Evolutionary conservation across 140 eudicot genomes (phyloP).

Genomic region (Ambrosia hybrid): DNA sequence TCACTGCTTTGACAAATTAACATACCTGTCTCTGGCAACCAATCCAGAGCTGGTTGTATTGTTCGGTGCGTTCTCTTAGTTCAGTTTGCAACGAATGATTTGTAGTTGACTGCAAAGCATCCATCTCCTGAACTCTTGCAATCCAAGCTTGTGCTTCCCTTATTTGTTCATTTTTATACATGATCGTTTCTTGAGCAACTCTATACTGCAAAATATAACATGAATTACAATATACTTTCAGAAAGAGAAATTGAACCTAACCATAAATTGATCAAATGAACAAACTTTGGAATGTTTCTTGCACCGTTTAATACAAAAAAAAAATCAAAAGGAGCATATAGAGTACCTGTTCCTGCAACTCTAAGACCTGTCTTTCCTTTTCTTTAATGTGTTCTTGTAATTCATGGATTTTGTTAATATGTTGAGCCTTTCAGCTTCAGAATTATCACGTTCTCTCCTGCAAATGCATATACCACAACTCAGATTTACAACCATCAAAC

Average conservation of each 20-base stretch:
- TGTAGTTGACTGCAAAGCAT: too few species aligned
- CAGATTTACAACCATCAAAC: slow-evolving; percentile 8
- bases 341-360: slow-evolving; percentile 85
- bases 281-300: neutral
- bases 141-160: slow-evolving; percentile 91
- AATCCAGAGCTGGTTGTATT: too few species aligned
- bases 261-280: slow-evolving; percentile 1
- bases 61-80: too few species aligned
- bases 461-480: slow-evolving; percentile 16
- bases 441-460: slow-evolving; percentile 85
- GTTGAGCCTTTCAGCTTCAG: slow-evolving; percentile 83
- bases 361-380: slow-evolving; percentile 69
- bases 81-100: too few species aligned
- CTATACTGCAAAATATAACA: slow-evolving; percentile 57
- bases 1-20: too few species aligned
- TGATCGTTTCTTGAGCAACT: slow-evolving; percentile 31
- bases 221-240: too few species aligned
- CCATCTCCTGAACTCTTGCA: too few species aligned
- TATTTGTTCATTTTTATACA: slow-evolving; percentile 61
- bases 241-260: neutral
- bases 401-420: slow-evolving; percentile 80
- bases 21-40: too few species aligned
- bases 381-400: slow-evolving; percentile 88
- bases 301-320: neutral
- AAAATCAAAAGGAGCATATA: neutral